phyloP scores from a whole-genome alignment of 768 basidiomycete species.

The Trametes cinnabarina region DNA sequence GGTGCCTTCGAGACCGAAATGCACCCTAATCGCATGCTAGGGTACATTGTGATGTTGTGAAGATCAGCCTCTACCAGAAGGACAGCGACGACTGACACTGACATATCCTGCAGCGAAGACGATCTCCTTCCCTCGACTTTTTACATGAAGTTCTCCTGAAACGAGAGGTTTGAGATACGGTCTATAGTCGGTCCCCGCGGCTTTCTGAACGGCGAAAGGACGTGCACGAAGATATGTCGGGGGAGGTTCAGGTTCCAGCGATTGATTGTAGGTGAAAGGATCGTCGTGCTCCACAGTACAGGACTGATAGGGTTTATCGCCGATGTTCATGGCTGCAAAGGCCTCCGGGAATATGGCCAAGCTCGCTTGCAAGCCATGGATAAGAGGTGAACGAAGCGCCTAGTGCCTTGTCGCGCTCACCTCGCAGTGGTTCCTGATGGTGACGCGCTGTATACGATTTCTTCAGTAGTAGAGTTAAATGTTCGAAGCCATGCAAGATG shows the following conservation, averaged over 20 bases:
- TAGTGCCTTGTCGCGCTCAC: neutral
- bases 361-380: neutral
- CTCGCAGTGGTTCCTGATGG: neutral
- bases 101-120: neutral
- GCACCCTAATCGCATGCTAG: neutral
- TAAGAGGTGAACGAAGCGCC: neutral
- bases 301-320: too few relatives aligned
- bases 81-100: neutral
- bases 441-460: neutral
- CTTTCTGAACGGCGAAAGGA: neutral
- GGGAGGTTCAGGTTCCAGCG: too few relatives aligned
- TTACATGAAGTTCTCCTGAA: neutral
- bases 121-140: neutral
- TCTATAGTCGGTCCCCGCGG: neutral
- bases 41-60: neutral
- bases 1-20: neutral
- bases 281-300: too few relatives aligned
- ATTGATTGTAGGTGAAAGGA: too few relatives aligned
- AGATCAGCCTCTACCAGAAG: neutral
- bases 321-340: neutral
- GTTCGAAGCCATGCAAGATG: neutral
- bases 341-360: neutral
- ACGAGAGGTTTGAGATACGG: neutral
- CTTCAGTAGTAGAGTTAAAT: neutral
- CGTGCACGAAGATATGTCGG: neutral